Percentiles rank a stretch among this genome's conserved stretches.
Evolutionary conservation across 2,329 filamentous ascomycete genomes (phyloP).

Genomic region (Diaporthe destruens): DNA sequence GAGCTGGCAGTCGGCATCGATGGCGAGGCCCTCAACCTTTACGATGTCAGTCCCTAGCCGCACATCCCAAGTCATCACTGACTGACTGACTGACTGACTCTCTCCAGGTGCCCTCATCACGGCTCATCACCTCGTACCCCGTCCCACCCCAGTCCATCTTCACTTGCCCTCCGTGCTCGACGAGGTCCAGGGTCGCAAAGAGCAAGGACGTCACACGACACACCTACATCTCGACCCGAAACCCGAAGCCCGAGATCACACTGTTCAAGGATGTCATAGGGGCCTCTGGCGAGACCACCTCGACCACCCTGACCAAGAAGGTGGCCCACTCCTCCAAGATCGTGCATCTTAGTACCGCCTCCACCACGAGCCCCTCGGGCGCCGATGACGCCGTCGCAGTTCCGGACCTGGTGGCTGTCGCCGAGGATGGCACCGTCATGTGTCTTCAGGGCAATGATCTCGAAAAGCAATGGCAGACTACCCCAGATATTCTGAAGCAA

Average conservation of each 20-base stretch:
- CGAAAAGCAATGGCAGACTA: slow-evolving; percentile 61
- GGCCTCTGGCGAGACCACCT: slow-evolving; percentile 64
- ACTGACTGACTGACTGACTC: slow-evolving; percentile 42
- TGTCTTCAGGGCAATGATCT: slow-evolving; percentile 71
- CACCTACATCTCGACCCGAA: slow-evolving; percentile 70
- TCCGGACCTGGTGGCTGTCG: slow-evolving; percentile 67
- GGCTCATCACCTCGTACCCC: slow-evolving; percentile 75
- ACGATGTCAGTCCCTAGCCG: slow-evolving; percentile 64
- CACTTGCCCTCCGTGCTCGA: slow-evolving; percentile 71
- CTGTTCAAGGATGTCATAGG: slow-evolving; percentile 70
- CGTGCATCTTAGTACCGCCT: slow-evolving; percentile 57
- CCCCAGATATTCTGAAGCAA: slow-evolving; percentile 57
- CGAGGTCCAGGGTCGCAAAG: slow-evolving; percentile 64
- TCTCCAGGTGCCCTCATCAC: slow-evolving; percentile 68
- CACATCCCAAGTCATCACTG: neutral
- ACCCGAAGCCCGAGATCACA: slow-evolving; percentile 64
- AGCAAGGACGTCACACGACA: slow-evolving; percentile 66
- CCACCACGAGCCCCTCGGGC: slow-evolving; percentile 36
- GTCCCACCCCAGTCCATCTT: slow-evolving; percentile 75
- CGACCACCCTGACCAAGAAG: slow-evolving; percentile 60
- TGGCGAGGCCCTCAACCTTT: slow-evolving; percentile 74
- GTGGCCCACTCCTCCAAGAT: slow-evolving; percentile 57
- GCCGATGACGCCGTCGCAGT: slow-evolving; percentile 45
- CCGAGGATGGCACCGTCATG: slow-evolving; percentile 70
- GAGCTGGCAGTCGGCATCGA: slow-evolving; percentile 74